phyloP scores from a whole-genome alignment of 352 stramenopile genomes.

The Globisporangium alternatum region DNA sequence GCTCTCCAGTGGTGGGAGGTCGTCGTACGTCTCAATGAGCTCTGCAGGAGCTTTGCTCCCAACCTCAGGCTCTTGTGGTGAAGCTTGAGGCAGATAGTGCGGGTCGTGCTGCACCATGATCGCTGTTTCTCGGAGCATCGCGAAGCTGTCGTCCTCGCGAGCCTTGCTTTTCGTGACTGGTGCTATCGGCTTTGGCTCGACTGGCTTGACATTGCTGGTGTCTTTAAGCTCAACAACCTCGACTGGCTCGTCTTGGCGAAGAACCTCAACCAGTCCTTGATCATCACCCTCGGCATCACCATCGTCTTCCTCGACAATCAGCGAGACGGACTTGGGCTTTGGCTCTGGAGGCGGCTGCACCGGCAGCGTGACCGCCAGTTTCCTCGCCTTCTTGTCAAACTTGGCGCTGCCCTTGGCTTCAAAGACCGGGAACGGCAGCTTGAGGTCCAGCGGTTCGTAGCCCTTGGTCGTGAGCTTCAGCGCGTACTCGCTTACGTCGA shows the following conservation, averaged over 20 bases:
- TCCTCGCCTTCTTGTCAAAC: slow-evolving; percentile 79
- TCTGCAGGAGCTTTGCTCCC: background rate
- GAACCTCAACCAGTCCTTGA: background rate
- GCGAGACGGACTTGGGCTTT: slow-evolving; percentile 22
- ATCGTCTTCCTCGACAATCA: slow-evolving; percentile 42
- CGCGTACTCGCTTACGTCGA: slow-evolving; percentile 62
- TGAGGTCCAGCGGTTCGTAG: slow-evolving; percentile 55
- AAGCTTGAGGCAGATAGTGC: slow-evolving; percentile 27
- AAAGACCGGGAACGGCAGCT: slow-evolving; percentile 73
- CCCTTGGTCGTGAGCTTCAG: slow-evolving; percentile 37
- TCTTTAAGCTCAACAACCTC: background rate
- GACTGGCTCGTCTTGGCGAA: background rate
- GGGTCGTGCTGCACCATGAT: slow-evolving; percentile 72
- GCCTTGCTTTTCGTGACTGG: background rate
- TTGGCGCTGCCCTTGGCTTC: slow-evolving; percentile 74
- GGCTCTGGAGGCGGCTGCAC: slow-evolving; percentile 52
- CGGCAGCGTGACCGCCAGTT: slow-evolving; percentile 76
- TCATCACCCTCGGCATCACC: slow-evolving; percentile 26
- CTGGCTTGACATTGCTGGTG: background rate
- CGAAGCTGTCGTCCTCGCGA: slow-evolving; percentile 41
- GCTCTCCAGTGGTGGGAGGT: slow-evolving; percentile 57
- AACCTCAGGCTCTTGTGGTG: background rate
- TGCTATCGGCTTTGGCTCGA: background rate
- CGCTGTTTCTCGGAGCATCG: slow-evolving; percentile 56
- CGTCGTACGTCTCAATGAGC: slow-evolving; percentile 23